These are phyloP conservation scores for Thielaviopsis musarum DNA, from an alignment of 2,329 filamentous ascomycete genomes.

Conservation along the genomic window DNA sequence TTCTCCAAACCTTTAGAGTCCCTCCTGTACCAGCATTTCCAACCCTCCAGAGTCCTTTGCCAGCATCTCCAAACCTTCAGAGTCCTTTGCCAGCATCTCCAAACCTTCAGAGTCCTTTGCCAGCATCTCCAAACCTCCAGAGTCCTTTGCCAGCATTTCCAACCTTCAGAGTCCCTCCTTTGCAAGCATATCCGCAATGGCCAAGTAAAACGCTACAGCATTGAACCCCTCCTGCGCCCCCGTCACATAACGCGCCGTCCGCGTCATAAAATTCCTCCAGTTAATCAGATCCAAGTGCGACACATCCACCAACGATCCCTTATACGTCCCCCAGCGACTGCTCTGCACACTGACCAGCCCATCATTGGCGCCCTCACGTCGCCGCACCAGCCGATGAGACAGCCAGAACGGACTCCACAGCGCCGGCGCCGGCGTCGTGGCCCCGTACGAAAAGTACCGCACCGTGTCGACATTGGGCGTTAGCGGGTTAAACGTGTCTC, in stretches of 20 bases:
- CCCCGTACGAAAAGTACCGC: conserved; percentile 47
- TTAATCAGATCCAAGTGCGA: conserved; percentile 51
- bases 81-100: no score
- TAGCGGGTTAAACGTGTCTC: conserved; percentile 38
- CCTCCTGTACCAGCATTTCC: no score
- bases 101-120: no score
- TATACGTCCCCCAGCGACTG: conserved; percentile 44
- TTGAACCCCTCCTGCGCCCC: conserved; percentile 44
- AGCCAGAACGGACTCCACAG: conserved; percentile 46
- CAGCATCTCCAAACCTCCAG: no score
- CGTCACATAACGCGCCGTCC: conserved; percentile 33
- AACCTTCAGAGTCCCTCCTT: conserved; percentile 39
- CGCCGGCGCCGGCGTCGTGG: conserved; percentile 33
- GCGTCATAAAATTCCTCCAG: conserved; percentile 45
- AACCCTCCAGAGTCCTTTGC: no score
- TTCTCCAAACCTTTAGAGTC: not conserved
- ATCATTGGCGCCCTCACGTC: conserved; percentile 43
- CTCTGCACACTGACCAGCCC: conserved; percentile 50
- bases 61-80: no score
- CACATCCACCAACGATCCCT: conserved; percentile 43
- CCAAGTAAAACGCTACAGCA: conserved; percentile 49
- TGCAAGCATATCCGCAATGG: conserved; percentile 52
- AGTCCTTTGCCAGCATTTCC: no score
- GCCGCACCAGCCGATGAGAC: conserved; percentile 32
- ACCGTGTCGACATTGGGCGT: conserved; percentile 36